Conservation (phyloP, 2,329 filamentous ascomycete genomes). For the Periconia sp. region DNA sequence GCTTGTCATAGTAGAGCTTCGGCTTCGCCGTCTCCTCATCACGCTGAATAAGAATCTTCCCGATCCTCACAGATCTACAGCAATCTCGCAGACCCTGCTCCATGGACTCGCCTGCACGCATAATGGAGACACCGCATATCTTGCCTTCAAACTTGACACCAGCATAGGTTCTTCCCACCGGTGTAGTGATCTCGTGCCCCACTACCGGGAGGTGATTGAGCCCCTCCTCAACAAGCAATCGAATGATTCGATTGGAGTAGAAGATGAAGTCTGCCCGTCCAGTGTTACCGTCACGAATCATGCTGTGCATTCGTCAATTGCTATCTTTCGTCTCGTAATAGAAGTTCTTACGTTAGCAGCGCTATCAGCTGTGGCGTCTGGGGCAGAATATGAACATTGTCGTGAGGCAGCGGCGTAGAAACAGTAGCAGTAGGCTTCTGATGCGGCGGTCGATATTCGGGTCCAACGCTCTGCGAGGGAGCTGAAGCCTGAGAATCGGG, state of each 20-base stretch:
- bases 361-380: constrained; percentile 98
- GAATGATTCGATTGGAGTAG: constrained; percentile 98
- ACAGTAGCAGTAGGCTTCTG: constrained; percentile 89
- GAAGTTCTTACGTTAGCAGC: constrained; percentile 82
- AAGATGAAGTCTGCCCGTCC: constrained; percentile 97
- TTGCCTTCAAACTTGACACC: constrained; percentile 97
- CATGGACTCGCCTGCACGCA: constrained; percentile 98
- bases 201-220: constrained; percentile 95
- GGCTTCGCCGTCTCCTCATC: constrained; percentile 94
- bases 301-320: constrained; percentile 61
- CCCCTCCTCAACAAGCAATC: constrained; percentile 93
- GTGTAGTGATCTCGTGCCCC: constrained; percentile 86
- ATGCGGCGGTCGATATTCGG: constrained; percentile 74
- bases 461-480: constrained; percentile 72
- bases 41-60: constrained; percentile 96
- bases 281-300: constrained; percentile 92
- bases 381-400: constrained; percentile 87
- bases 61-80: constrained; percentile 96
- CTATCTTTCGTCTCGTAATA: not conserved
- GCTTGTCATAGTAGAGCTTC: constrained; percentile 96
- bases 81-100: constrained; percentile 96
- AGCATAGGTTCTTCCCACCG: constrained; percentile 84
- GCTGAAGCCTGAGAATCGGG: constrained; percentile 38
- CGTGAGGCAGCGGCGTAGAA: constrained; percentile 78
- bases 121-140: constrained; percentile 98